Evolutionary conservation across 176 grass and related monocot genomes (phyloP), one percentile per base, ranked within the genome.

Genomic region (Coix lacrymajobi): DNA sequence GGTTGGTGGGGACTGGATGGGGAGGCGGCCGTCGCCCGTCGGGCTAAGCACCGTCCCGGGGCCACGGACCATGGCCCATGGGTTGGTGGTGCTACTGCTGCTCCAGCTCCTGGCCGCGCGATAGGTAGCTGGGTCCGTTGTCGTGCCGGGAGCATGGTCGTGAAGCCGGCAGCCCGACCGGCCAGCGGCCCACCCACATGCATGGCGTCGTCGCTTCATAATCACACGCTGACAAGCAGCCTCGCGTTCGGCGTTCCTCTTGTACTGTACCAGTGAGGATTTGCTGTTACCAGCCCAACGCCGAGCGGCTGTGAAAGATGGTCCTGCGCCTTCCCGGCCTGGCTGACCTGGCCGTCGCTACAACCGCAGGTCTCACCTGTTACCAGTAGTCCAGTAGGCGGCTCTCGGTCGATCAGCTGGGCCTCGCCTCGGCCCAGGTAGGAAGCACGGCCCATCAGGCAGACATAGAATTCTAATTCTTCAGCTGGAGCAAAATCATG

Each of bases 41-140:
- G 66, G 65, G 19, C 64, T 22, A 36, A 8, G 14, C 29, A 9
- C 16, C 64, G 17, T 66, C 36, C 46, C 28, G 62, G 79, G 86
- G 32, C 74, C 86, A 84, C 46, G 48, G n/a, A n/a, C n/a, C n/a
- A n/a, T n/a, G n/a, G n/a, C n/a, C n/a, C n/a, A n/a, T n/a, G n/a
- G 58, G 76, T 80, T 89, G 81, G 76, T 74, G 69, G 24, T 37
- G 57, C 11, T n/a, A 15, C 20, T 83, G 62, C 29, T 32, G 37
- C 41, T 38, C 46, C 15, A 19, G 30, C 63, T 48, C 45, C 46
- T 19, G 48, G 17, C 48, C 48, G 46, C 3, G 16, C 43, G 75
- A 19, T 2, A 4, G 14, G 15, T 1, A 4, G 14, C 22, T 1
- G 22, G 62, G 36, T 3, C 20, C 36, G 73, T 58, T 26, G 11